These are phyloP conservation scores for Ambrosia trifida DNA, from an alignment of 129 eudicot species.

Conservation along the genomic window DNA sequence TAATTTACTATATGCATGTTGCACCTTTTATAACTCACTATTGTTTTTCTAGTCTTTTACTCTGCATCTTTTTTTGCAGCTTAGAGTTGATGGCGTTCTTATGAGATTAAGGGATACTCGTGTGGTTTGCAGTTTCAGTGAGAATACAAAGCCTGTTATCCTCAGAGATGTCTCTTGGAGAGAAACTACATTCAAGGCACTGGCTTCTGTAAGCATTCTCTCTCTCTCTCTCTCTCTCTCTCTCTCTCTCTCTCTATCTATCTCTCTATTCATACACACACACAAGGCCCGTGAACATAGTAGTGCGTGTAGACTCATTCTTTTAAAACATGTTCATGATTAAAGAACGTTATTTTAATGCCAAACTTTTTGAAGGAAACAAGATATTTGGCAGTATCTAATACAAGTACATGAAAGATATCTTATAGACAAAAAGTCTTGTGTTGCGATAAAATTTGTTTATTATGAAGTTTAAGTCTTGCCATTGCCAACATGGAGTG, in stretches of 20 bases:
- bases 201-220: conserved; percentile 64
- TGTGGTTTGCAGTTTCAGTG: conserved; percentile 65
- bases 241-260: conserved; percentile 8
- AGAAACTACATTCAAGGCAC: conserved; percentile 72
- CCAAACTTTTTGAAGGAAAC: too few relatives aligned
- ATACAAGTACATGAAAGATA: too few relatives aligned
- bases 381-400: too few relatives aligned
- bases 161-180: conserved; percentile 96
- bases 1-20: not conserved
- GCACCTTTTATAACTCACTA: not conserved
- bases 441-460: too few relatives aligned
- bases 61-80: conserved; percentile 47
- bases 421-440: too few relatives aligned
- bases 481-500: too few relatives aligned
- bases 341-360: too few relatives aligned
- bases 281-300: too few relatives aligned
- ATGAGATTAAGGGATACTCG: conserved; percentile 98
- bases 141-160: conserved; percentile 47
- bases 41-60: conserved; percentile 16
- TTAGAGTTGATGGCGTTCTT: conserved; percentile 96
- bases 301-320: too few relatives aligned
- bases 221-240: not conserved
- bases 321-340: too few relatives aligned
- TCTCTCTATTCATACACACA: too few relatives aligned
- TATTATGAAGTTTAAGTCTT: too few relatives aligned